These are phyloP conservation scores for Dovyalis caffra DNA, from an alignment of 345 rosid species.

Conservation along the genomic window DNA sequence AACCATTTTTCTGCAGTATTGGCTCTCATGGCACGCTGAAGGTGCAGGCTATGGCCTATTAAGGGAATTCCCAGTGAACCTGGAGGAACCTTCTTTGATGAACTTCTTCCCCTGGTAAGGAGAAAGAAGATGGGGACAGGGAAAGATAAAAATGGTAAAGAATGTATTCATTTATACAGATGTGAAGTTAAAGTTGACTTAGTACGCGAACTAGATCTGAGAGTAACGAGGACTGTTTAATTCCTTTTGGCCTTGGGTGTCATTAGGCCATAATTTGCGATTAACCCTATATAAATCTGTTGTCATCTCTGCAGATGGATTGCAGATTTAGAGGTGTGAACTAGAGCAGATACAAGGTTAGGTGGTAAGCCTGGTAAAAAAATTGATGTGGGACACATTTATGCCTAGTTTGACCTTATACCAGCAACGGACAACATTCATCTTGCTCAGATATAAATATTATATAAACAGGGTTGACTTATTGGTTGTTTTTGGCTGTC, in stretches of 20 bases:
- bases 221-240: no score
- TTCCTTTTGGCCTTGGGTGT: no score
- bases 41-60: constrained; percentile 51
- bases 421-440: no score
- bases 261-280: no score
- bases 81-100: constrained; percentile 40
- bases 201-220: no score
- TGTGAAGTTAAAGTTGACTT: no score
- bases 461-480: no score
- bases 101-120: constrained; percentile 13
- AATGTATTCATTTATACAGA: constrained; percentile 9
- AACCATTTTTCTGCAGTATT: constrained; percentile 48
- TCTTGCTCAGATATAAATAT: no score
- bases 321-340: background rate
- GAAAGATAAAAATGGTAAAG: constrained; percentile 18
- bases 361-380: no score
- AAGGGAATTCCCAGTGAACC: constrained; percentile 57
- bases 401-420: no score
- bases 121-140: constrained; percentile 31
- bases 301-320: background rate
- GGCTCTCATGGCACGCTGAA: constrained; percentile 43
- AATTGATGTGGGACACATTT: no score
- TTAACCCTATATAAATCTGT: no score
- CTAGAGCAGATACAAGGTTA: background rate
- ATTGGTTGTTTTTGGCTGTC: background rate